A percentile compares a stretch with the other conserved stretches of the same genome.
These are phyloP conservation scores for Fusarium buharicum DNA, from an alignment of 2,329 filamentous ascomycete genomes.

Conservation along the genomic window DNA sequence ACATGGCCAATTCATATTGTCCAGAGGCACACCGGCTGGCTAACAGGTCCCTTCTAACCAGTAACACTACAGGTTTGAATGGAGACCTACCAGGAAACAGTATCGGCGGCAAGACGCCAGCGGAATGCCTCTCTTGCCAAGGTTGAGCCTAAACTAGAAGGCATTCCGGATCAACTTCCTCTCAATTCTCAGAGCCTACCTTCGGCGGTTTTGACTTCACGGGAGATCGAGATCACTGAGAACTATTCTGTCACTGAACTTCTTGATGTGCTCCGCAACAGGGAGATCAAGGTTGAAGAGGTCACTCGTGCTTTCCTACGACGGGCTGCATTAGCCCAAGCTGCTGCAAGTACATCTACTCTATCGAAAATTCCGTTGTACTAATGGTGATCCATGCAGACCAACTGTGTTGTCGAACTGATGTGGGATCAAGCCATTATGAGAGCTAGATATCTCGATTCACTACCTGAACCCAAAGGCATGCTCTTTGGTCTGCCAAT, in stretches of 20 bases:
- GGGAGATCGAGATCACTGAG: constrained; percentile 47
- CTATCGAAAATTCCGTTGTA: fast-evolving
- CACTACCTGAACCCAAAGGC: constrained; percentile 48
- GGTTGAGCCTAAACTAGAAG: constrained; percentile 42
- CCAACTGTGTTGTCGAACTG: constrained; percentile 50
- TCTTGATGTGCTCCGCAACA: constrained; percentile 28
- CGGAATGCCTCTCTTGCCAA: constrained; percentile 43
- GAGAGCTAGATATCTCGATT: constrained; percentile 49
- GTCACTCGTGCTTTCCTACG: constrained; percentile 44
- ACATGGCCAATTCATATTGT: too few relatives aligned
- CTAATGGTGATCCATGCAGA: constrained; percentile 23
- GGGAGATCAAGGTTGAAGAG: constrained; percentile 43
- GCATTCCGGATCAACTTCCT: constrained; percentile 37
- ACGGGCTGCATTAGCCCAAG: constrained; percentile 43
- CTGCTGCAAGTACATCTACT: constrained; percentile 30
- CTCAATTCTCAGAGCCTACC: constrained; percentile 41
- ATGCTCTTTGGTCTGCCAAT: constrained; percentile 51
- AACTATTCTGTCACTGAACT: constrained; percentile 42
- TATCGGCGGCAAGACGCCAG: constrained; percentile 13
- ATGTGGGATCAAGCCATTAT: constrained; percentile 52
- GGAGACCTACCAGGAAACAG: constrained; percentile 24
- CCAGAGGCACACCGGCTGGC: too few relatives aligned
- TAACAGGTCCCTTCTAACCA: background rate
- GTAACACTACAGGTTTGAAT: background rate
- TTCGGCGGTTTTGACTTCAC: constrained; percentile 34